A percentile compares a stretch with the other conserved stretches of the same genome.
These are phyloP conservation scores for Racocetra persica DNA, from an alignment of 371 early-diverging fungal species.

Conservation along the genomic window DNA sequence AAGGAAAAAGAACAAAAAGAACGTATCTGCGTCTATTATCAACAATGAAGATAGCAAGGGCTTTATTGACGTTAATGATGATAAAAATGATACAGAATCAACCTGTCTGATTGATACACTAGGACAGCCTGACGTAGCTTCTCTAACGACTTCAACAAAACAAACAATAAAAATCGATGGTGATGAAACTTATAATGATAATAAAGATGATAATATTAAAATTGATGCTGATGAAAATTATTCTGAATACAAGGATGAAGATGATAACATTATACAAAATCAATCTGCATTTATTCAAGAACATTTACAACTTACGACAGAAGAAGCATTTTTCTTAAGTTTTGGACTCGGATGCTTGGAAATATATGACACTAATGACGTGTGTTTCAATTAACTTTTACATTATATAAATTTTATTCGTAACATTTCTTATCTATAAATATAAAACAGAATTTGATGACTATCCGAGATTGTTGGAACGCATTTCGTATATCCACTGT, in stretches of 20 bases:
- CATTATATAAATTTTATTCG: neutral
- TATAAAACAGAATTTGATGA: conserved; percentile 39
- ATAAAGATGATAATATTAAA: no score
- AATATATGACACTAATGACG: conserved; percentile 52
- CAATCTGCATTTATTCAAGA: conserved; percentile 19
- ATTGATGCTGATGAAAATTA: neutral
- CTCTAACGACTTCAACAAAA: neutral
- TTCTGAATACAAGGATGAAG: neutral
- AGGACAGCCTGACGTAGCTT: neutral
- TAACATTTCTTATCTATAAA: neutral
- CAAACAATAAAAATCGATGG: neutral
- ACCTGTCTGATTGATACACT: neutral
- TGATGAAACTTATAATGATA: no score
- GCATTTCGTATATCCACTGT: conserved; percentile 21
- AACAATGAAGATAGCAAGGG: neutral
- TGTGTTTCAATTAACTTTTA: conserved; percentile 30
- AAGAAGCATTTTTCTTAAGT: conserved; percentile 72
- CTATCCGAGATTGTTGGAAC: conserved; percentile 24
- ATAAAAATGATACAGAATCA: neutral
- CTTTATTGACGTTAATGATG: neutral
- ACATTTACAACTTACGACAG: conserved; percentile 66
- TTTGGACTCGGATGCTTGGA: conserved; percentile 63
- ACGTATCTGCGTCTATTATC: neutral
- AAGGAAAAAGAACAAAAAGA: conserved; percentile 9
- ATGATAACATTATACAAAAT: neutral